These are phyloP conservation scores for Oryza officinalis DNA, from an alignment of 176 grass and related monocot genomes.

Conservation along the genomic window DNA sequence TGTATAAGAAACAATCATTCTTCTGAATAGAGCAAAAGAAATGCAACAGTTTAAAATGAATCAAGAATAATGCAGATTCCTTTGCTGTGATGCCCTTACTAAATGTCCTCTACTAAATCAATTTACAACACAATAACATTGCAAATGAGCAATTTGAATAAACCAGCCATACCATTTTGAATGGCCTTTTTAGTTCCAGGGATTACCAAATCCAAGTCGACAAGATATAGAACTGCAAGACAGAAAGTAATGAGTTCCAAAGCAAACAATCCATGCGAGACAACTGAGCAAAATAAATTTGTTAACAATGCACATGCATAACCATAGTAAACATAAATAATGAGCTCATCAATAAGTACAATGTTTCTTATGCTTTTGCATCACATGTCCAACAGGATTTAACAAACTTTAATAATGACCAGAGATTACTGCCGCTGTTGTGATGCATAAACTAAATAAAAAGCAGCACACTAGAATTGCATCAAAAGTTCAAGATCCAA, in stretches of 20 bases:
- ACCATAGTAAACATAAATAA: not conserved
- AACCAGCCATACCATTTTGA: slow-evolving; percentile 49
- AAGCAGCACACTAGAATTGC: not conserved
- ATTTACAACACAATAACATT: slow-evolving; percentile 16
- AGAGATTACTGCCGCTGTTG: not conserved
- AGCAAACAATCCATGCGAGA: not conserved
- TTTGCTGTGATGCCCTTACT: not conserved
- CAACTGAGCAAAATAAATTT: slow-evolving; percentile 3
- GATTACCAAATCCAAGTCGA: slow-evolving; percentile 29
- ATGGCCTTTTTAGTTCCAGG: not conserved
- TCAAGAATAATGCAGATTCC: not conserved
- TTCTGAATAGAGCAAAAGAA: not conserved
- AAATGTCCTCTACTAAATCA: not conserved
- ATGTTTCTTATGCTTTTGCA: not conserved
- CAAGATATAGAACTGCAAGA: slow-evolving; percentile 26
- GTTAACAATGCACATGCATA: not conserved
- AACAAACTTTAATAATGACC: not conserved
- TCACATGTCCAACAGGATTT: slow-evolving; percentile 7
- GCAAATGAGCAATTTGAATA: not conserved
- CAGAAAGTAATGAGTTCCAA: slow-evolving; percentile 25
- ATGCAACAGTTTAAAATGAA: not conserved
- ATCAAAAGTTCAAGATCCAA: not conserved
- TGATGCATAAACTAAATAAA: slow-evolving; percentile 3
- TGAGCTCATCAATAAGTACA: not conserved
- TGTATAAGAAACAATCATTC: slow-evolving; percentile 26